phyloP scores from a whole-genome alignment of 306 rosid species.

The Dicorynia guianensis region DNA sequence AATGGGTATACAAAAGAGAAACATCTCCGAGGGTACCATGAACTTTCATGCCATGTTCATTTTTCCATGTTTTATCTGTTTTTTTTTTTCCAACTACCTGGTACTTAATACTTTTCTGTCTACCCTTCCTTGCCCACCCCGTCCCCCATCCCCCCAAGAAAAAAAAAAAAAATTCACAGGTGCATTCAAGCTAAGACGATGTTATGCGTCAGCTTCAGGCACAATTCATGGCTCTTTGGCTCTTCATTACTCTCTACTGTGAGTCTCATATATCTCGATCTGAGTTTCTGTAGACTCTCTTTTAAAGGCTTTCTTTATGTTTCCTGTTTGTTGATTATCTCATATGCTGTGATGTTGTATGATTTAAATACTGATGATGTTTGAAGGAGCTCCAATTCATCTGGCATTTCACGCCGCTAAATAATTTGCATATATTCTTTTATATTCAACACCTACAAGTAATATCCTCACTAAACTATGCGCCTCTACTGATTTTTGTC shows the following conservation, averaged over 20 bases:
- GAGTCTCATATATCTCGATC: not conserved
- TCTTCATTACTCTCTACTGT: conserved; percentile 13
- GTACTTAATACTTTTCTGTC: conserved; percentile 44
- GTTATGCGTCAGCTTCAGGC: conserved; percentile 91
- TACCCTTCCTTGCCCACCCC: not conserved
- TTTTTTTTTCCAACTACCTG: conserved; percentile 2
- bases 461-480: no score
- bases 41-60: conserved; percentile 58
- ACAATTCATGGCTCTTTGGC: conserved; percentile 36
- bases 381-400: conserved; percentile 7
- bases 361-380: conserved; percentile 6
- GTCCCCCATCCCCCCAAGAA: no score
- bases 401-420: conserved; percentile 26
- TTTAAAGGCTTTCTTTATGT: not conserved
- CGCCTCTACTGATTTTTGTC: no score
- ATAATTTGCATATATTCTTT: no score
- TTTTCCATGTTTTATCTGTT: conserved; percentile 26
- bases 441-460: no score
- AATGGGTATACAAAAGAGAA: conserved; percentile 57
- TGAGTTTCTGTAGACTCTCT: conserved; percentile 13
- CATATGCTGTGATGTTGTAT: not conserved
- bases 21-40: conserved; percentile 53
- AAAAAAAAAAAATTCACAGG: conserved; percentile 63
- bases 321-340: conserved; percentile 11
- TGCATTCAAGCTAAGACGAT: conserved; percentile 62